Evolutionary conservation across 441 rosid species (phyloP).

Genomic region (Mallotus japonicus): DNA sequence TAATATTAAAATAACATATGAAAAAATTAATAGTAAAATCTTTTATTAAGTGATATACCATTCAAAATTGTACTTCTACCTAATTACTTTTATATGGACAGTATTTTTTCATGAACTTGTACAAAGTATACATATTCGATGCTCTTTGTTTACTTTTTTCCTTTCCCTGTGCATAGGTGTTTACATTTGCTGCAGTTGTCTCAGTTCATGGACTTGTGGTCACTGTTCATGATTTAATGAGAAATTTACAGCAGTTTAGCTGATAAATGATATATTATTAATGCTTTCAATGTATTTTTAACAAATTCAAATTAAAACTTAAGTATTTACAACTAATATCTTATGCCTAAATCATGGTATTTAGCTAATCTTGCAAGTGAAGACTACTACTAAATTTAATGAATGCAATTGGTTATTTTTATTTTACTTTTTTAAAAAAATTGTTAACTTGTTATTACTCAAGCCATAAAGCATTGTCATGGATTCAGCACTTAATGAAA

Average conservation of each 20-base stretch:
- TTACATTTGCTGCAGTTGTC: not conserved
- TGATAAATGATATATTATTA: not conserved
- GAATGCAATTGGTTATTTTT: not conserved
- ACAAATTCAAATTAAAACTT: not conserved
- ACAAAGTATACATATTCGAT: not conserved
- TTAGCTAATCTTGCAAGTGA: not conserved
- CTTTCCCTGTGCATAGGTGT: not conserved
- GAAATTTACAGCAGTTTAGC: not conserved
- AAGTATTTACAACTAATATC: not conserved
- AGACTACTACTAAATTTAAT: not conserved
- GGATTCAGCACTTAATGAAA: no score
- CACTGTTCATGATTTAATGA: not conserved
- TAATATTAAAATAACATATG: no score
- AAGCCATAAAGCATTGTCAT: no score
- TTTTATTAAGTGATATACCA: no score
- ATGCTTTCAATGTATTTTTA: not conserved
- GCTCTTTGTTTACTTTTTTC: not conserved
- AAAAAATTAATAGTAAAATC: no score
- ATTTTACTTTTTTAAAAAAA: no score
- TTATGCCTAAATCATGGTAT: no score
- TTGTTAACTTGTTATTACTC: not conserved
- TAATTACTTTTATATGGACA: not conserved
- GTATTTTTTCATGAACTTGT: constrained; percentile 1
- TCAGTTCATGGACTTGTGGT: not conserved
- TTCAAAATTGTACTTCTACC: not conserved